phyloP scores from a whole-genome alignment of 2,329 filamentous ascomycete genomes.

The Epichloe coenophiala region DNA sequence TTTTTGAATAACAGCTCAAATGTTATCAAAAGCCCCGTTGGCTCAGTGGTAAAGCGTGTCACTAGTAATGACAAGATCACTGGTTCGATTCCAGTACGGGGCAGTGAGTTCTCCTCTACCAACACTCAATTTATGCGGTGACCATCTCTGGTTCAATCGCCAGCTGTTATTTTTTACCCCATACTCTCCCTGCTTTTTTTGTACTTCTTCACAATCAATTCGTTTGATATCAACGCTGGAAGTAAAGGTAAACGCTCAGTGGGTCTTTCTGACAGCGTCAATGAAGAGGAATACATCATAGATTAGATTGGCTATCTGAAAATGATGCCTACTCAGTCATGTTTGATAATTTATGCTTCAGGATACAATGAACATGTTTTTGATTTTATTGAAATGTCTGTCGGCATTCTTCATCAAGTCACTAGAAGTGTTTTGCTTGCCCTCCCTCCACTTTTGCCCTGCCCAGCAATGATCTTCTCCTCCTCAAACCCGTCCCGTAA shows the following conservation, averaged over 20 bases:
- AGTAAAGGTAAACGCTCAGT: no score
- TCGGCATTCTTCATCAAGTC: not conserved
- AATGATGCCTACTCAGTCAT: no score
- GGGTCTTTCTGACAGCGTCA: no score
- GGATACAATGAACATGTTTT: not conserved
- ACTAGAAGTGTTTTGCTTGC: constrained; percentile 6
- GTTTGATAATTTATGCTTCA: not conserved
- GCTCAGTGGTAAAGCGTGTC: constrained; percentile 19
- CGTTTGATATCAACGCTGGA: no score
- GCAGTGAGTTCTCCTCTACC: no score
- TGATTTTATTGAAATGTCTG: not conserved
- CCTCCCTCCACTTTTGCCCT: not conserved
- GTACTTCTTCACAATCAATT: no score
- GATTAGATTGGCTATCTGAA: no score
- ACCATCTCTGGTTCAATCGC: no score
- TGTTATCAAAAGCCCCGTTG: constrained; percentile 11
- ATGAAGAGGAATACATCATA: no score
- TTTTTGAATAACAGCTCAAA: not conserved
- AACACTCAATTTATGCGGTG: no score
- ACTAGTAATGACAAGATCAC: constrained; percentile 20
- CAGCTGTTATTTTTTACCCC: no score
- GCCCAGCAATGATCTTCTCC: constrained; percentile 10
- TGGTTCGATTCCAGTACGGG: constrained; percentile 18
- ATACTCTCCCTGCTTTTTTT: no score
- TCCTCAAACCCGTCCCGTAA: constrained; percentile 27